A percentile compares a stretch with the other conserved stretches of the same genome.
These are phyloP conservation scores for Geranomyces variabilis DNA, from an alignment of 192 early-diverging fungal genomes.

Conservation along the genomic window DNA sequence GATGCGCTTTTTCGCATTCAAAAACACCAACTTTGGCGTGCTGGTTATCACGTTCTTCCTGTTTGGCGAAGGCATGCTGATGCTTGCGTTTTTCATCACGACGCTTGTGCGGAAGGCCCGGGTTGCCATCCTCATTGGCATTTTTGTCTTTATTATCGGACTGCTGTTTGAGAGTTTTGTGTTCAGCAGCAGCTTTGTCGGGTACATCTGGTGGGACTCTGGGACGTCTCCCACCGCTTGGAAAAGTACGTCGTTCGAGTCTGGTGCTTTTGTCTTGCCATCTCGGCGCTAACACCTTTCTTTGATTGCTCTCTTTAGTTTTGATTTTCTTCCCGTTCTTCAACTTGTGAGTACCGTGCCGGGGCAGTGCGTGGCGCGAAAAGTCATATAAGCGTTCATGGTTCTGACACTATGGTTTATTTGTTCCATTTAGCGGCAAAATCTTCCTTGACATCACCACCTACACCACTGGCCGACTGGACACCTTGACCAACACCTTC, in stretches of 20 bases:
- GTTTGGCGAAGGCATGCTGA: conserved; percentile 75
- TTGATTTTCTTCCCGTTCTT: conserved; percentile 43
- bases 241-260: conserved; percentile 20
- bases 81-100: conserved; percentile 70
- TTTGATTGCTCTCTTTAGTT: conserved; percentile 16
- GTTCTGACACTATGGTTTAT: neutral
- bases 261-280: neutral
- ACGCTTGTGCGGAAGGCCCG: conserved; percentile 64
- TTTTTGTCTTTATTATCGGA: conserved; percentile 80
- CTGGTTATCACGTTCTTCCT: conserved; percentile 71
- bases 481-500: conserved; percentile 59
- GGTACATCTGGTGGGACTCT: conserved; percentile 57
- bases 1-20: conserved; percentile 68
- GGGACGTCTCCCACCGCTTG: conserved; percentile 33
- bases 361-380: no score
- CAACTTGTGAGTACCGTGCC: conserved; percentile 37
- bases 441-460: conserved; percentile 76
- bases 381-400: no score
- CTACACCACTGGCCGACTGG: conserved; percentile 53
- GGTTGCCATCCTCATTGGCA: conserved; percentile 71
- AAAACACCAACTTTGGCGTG: conserved; percentile 58
- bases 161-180: conserved; percentile 70
- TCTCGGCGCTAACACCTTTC: conserved; percentile 2
- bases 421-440: conserved; percentile 35
- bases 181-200: conserved; percentile 47